Evolutionary conservation across 192 early-diverging fungal species (phyloP).

Genomic region (Coemansia sp.): DNA sequence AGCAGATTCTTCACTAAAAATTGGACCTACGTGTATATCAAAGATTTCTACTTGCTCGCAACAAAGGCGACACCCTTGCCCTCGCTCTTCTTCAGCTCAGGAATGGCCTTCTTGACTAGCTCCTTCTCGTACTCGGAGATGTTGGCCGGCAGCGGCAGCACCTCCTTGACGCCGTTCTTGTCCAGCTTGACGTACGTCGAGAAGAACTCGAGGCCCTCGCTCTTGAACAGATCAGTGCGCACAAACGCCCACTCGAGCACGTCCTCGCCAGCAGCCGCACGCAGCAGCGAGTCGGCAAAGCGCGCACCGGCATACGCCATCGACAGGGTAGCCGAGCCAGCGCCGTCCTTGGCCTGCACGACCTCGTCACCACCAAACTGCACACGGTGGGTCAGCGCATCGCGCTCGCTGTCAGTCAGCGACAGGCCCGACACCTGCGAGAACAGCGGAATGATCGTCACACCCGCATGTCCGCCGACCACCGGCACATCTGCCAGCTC

Average conservation of each 20-base stretch:
- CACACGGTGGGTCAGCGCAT: conserved; percentile 90
- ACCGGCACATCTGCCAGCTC: conserved; percentile 77
- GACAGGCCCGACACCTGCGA: conserved; percentile 67
- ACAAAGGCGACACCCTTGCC: conserved; percentile 72
- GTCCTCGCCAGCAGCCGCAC: conserved; percentile 73
- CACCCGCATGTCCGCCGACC: conserved; percentile 95
- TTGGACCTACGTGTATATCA: not conserved
- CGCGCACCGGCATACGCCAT: conserved; percentile 90
- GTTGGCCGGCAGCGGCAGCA: conserved; percentile 70
- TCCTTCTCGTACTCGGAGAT: conserved; percentile 84
- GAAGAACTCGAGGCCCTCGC: conserved; percentile 70
- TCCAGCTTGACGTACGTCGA: conserved; percentile 78
- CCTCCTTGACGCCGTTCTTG: conserved; percentile 82
- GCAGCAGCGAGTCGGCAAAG: conserved; percentile 86
- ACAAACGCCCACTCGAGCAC: conserved; percentile 91
- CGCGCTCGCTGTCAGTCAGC: conserved; percentile 84
- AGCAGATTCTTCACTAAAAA: no score
- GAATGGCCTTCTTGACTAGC: conserved; percentile 76
- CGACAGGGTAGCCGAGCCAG: conserved; percentile 84
- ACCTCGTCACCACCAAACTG: conserved; percentile 99
- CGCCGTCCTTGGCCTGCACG: conserved; percentile 98
- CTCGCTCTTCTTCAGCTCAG: conserved; percentile 93
- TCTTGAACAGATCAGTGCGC: conserved; percentile 63
- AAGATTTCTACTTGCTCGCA: conserved; percentile 26
- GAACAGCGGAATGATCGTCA: conserved; percentile 96